Evolutionary conservation across 2,329 filamentous ascomycete species (phyloP).

Genomic region (Trichoderma sp.): DNA sequence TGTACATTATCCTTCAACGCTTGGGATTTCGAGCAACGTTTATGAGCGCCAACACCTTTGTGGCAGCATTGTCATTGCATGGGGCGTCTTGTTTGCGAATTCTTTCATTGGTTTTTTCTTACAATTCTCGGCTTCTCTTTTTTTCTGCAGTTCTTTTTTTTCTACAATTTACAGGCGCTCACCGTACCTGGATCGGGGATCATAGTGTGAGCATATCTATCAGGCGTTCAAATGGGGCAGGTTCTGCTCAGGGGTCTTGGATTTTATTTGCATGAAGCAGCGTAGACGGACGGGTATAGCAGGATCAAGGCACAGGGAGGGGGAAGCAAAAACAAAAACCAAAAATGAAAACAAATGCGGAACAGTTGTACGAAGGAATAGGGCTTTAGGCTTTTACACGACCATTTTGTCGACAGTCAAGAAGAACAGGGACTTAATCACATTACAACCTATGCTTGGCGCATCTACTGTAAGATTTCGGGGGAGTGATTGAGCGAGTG

Average conservation of each 20-base stretch:
- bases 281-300: slow-evolving; percentile 14
- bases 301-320: background rate
- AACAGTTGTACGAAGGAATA: background rate
- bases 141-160: background rate
- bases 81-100: slow-evolving; percentile 21
- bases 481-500: background rate
- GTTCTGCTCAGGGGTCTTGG: slow-evolving; percentile 9
- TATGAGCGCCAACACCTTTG: slow-evolving; percentile 15
- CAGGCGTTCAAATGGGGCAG: slow-evolving; percentile 17
- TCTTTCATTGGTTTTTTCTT: background rate
- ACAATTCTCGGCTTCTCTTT: background rate
- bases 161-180: slow-evolving; percentile 11
- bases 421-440: slow-evolving; percentile 1
- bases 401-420: background rate
- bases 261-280: slow-evolving; percentile 15
- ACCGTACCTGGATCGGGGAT: background rate
- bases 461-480: background rate
- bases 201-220: slow-evolving; percentile 19
- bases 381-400: background rate
- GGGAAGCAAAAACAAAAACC: background rate
- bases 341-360: slow-evolving; percentile 11
- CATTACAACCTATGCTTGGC: background rate
- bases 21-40: slow-evolving; percentile 15
- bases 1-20: slow-evolving; percentile 17
- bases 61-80: slow-evolving; percentile 20